Evolutionary conservation across 78 protist genomes (phyloP).

Genomic region (Protostelium mycophagum): DNA sequence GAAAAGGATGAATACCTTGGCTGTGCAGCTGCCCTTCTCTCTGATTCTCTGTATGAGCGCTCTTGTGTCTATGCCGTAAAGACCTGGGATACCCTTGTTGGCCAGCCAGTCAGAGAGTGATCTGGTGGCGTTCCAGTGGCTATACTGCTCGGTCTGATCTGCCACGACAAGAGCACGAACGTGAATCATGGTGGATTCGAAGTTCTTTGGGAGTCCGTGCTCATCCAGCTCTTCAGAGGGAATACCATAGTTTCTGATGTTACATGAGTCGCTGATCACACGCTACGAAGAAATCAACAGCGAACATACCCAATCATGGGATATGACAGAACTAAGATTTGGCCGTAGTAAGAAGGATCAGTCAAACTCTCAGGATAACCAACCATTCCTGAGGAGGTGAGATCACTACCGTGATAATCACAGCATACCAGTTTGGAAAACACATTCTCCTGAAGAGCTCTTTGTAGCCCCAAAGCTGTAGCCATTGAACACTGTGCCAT

Average conservation of each 20-base stretch:
- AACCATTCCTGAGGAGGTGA: conserved; percentile 80
- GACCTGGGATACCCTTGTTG: conserved; percentile 82
- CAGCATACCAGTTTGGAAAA: conserved; percentile 81
- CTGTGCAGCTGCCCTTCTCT: conserved; percentile 84
- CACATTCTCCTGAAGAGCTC: conserved; percentile 84
- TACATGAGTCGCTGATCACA: not conserved
- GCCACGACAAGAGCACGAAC: conserved; percentile 75
- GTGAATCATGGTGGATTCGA: conserved; percentile 81
- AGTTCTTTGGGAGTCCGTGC: conserved; percentile 64
- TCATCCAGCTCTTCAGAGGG: conserved; percentile 63
- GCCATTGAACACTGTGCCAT: conserved; percentile 86
- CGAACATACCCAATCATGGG: conserved; percentile 91
- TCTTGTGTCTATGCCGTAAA: conserved; percentile 93
- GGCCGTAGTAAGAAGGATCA: conserved; percentile 96
- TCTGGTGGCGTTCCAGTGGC: conserved; percentile 89
- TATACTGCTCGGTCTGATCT: conserved; percentile 79
- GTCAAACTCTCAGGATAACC: conserved; percentile 94
- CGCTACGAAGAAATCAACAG: not conserved
- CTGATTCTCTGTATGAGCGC: conserved; percentile 87
- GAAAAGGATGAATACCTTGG: conserved; percentile 69
- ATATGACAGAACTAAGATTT: conserved; percentile 89
- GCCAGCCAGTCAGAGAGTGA: conserved; percentile 87
- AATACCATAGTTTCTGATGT: conserved; percentile 86
- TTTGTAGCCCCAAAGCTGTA: conserved; percentile 79
- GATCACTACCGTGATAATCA: not conserved